Evolutionary conservation across 1,284 basidiomycete species (phyloP).

Genomic region (Cutaneotrichosporon mucoides): DNA sequence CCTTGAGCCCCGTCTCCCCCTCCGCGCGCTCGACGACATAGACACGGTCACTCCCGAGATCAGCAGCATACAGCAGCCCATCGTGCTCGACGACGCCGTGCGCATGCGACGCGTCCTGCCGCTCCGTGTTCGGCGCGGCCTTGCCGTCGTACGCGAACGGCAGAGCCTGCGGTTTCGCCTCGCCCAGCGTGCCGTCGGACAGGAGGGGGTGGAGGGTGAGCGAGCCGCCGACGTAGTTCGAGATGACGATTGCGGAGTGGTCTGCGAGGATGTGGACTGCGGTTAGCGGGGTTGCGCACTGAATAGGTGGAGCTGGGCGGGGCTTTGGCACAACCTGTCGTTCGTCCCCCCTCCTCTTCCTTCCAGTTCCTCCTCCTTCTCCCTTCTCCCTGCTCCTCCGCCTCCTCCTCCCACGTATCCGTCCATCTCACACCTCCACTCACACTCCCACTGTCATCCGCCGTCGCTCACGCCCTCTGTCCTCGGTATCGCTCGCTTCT

Average conservation of each 20-base stretch:
- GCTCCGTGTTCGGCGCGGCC: slow-evolving; percentile 35
- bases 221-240: slow-evolving; percentile 13
- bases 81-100: slow-evolving; percentile 40
- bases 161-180: slow-evolving; percentile 28
- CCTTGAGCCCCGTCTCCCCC: slow-evolving; percentile 21
- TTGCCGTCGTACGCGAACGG: slow-evolving; percentile 30
- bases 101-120: slow-evolving; percentile 44
- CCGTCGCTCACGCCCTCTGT: too few relatives aligned
- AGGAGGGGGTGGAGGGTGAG: slow-evolving; percentile 35
- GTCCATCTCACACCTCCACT: too few relatives aligned
- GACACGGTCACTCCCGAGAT: slow-evolving; percentile 46
- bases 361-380: too few relatives aligned
- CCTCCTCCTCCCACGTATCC: too few relatives aligned
- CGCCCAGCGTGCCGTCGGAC: slow-evolving; percentile 25
- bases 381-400: too few relatives aligned
- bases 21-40: slow-evolving; percentile 34
- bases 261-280: slow-evolving; percentile 41
- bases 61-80: slow-evolving; percentile 38
- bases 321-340: too few relatives aligned
- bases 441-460: too few relatives aligned
- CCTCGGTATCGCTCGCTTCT: too few relatives aligned
- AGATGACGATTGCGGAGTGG: slow-evolving; percentile 36
- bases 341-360: too few relatives aligned
- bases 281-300: neutral
- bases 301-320: too few relatives aligned